phyloP scores from a whole-genome alignment of 257 asterid genomes.

The Capsicum rhomboideum region DNA sequence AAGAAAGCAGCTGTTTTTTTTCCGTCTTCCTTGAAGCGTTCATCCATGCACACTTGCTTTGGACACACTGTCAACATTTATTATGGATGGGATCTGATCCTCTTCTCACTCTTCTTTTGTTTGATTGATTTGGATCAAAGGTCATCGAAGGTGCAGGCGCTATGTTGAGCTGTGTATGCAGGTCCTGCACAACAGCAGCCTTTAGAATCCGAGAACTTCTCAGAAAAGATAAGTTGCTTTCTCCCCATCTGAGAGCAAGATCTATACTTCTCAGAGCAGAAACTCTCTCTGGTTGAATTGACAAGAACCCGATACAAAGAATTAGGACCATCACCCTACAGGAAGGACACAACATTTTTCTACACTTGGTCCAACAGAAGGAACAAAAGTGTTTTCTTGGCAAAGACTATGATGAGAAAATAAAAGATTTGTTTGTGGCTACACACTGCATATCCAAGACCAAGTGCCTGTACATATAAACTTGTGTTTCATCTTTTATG shows the following conservation, averaged over 20 bases:
- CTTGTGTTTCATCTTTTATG: conserved; percentile 13
- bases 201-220: conserved; percentile 28
- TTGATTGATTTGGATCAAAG: conserved; percentile 59
- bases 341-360: conserved; percentile 38
- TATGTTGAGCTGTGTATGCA: conserved; percentile 19
- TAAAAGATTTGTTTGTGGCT: conserved; percentile 14
- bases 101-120: conserved; percentile 58
- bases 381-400: conserved; percentile 3
- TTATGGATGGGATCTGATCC: conserved; percentile 87
- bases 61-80: conserved; percentile 28
- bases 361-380: conserved; percentile 7
- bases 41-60: neutral
- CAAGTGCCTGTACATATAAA: conserved; percentile 20
- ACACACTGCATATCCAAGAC: conserved; percentile 1
- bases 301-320: conserved; percentile 35
- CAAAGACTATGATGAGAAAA: conserved; percentile 7
- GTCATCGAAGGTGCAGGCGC: conserved; percentile 52
- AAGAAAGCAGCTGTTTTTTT: conserved; percentile 6
- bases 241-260: conserved; percentile 41
- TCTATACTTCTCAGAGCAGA: conserved; percentile 35
- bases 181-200: conserved; percentile 24
- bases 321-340: conserved; percentile 27
- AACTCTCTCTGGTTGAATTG: conserved; percentile 30
- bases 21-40: neutral
- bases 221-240: neutral